phyloP scores from a whole-genome alignment of 257 asterid genomes.

The Perilla frutescens region DNA sequence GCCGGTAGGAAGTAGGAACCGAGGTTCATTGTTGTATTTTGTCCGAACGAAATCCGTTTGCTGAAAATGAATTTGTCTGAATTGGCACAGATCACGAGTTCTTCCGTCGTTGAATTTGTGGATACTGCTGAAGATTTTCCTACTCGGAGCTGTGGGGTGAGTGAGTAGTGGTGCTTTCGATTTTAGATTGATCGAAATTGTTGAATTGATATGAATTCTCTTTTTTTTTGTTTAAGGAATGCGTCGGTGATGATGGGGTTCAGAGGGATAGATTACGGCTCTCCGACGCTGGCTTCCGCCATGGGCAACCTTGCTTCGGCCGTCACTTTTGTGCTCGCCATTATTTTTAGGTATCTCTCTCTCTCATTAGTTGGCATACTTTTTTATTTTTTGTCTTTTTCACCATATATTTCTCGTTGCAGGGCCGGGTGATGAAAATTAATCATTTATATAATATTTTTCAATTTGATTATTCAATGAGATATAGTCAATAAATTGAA shows the following conservation, averaged over 20 bases:
- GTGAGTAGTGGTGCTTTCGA: not conserved
- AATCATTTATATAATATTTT: no score
- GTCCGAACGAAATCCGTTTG: not conserved
- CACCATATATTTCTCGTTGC: not conserved
- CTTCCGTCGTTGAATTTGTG: slow-evolving; percentile 63
- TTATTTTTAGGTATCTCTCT: slow-evolving; percentile 55
- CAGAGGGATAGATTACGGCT: slow-evolving; percentile 63
- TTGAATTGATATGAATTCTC: not conserved
- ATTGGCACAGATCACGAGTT: slow-evolving; percentile 55
- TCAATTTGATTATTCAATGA: no score
- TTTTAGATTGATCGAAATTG: not conserved
- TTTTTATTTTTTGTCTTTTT: no score
- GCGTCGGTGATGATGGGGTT: slow-evolving; percentile 66
- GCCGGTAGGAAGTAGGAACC: slow-evolving; percentile 32
- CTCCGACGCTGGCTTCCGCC: slow-evolving; percentile 88
- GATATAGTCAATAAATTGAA: no score
- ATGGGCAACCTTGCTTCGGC: slow-evolving; percentile 85
- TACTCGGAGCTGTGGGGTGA: slow-evolving; percentile 83
- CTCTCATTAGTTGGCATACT: no score
- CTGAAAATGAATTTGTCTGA: not conserved
- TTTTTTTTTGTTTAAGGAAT: slow-evolving; percentile 39
- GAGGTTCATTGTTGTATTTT: no score
- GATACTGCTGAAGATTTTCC: slow-evolving; percentile 57
- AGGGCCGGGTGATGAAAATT: no score
- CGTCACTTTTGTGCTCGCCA: slow-evolving; percentile 68